phyloP scores from a whole-genome alignment of 2,329 filamentous ascomycete species.

The Chaetomiaceae sp. region DNA sequence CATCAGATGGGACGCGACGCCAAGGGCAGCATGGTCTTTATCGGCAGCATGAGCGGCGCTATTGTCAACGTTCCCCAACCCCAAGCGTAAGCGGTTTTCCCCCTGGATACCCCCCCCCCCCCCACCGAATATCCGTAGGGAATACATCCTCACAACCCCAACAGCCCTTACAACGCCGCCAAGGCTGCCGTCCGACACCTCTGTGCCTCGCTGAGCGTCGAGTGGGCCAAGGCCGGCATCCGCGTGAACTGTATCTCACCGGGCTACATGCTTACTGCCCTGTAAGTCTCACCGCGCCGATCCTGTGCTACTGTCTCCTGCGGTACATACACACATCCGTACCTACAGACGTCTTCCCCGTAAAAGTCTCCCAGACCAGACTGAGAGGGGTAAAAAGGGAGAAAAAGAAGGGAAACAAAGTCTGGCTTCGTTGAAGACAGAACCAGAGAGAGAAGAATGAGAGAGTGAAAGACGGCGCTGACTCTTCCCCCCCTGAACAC shows the following conservation, averaged over 20 bases:
- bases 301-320: not conserved
- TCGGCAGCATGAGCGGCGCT: conserved; percentile 88
- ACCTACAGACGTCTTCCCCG: too few species aligned
- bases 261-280: conserved; percentile 91
- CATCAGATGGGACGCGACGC: conserved; percentile 65
- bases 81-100: conserved; percentile 62
- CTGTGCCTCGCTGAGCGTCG: conserved; percentile 80
- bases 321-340: too few species aligned
- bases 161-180: conserved; percentile 78
- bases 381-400: not conserved
- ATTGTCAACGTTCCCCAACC: conserved; percentile 96
- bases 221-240: conserved; percentile 85
- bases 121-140: too few species aligned
- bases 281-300: conserved; percentile 53
- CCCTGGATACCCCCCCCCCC: too few species aligned
- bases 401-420: too few species aligned
- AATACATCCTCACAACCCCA: too few species aligned
- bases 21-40: conserved; percentile 84
- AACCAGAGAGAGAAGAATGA: too few species aligned
- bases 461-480: too few species aligned
- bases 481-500: conserved; percentile 12
- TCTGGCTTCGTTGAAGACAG: too few species aligned
- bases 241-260: conserved; percentile 93
- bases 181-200: conserved; percentile 91
- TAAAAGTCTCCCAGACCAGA: not conserved